Base-by-base conservation (phyloP, 306 rosid species). In the Adenanthera pavonina region DNA sequence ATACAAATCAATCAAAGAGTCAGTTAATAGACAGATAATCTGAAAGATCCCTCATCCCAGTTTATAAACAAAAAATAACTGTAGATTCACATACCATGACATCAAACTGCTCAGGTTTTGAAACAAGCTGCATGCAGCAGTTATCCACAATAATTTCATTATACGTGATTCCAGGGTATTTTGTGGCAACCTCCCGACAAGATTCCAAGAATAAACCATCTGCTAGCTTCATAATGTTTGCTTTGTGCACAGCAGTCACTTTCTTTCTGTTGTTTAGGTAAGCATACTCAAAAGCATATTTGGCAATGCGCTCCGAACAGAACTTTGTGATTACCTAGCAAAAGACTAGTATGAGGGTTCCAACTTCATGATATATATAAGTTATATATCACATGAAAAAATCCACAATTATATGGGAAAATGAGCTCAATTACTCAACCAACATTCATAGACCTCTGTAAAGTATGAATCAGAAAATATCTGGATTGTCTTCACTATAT, bases 11-110 rank as follows among this genome's bases (percentile, higher is more conserved):
- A 49, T 52, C 5, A 52, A 52, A 52, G 33, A 9, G 34, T 20
- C 10, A 2, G 34, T 14, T 56, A 19, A 56, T 5, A 56, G 62
- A 19, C 62, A 17, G 7, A 53, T 7, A 56, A n/a, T 19, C 34
- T 7, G 13, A 19, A n/a, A 19, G 62, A n/a, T n/a, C n/a, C n/a
- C n/a, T n/a, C n/a, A 56, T 19, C 30, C 62, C 6, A 56, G 12
- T 54, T 19, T 56, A 19, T 19, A 54, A 54, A 17, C 30, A 54
- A 54, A 54, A 20, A 17, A 54, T 7, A 57, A 48, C 8, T 4
- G 77, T 53, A 47, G 51, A 66, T 47, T 74, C 46, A 68, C 85
- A 77, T 89, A 92, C 97, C 97, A 92, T 92, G 76, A 92, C 94
- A 85, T 92, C 97, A 85, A 92, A 59, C 65, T 59, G 36, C 65